Evolutionary conservation across 371 early-diverging fungal species (phyloP), one percentile per base, ranked within the genome.

Genomic region (Rhizopus sp.): DNA sequence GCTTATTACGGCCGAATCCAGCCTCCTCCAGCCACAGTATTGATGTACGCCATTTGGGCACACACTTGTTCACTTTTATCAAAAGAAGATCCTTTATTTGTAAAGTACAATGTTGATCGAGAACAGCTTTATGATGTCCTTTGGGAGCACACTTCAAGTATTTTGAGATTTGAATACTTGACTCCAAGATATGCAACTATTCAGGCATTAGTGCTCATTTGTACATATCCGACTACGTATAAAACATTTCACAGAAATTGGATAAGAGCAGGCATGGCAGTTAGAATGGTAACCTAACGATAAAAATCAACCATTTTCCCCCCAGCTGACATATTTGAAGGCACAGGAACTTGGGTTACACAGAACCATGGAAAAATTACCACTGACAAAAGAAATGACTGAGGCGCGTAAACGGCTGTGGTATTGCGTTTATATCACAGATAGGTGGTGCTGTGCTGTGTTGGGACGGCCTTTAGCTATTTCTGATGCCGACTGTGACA

Each of bases 391-490:
- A 12, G 51, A 59, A 29, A 41, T 56, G 48, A 52, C 62, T 9
- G 74, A 78, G 45, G 53, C 60, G 17, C 63, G 69, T 7, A 70
- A 70, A 40, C 56, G 76, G 13, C 42, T 78, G 9, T 78, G 76
- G 76, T 78, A 68, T 38, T 65, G 67, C 35, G 69, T 71, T 7
- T 78, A 73, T 55, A 52, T 64, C 5, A 66, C 69, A 3, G 79
- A 75, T 57, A 50, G 79, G 47, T 75, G 80, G 80, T 63, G 64
- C 9, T 73, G 73, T 49, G 72, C 80, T 35, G 63, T 64, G 0
- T 70, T 79, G 72, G 75, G 75, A 13, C 52, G 80, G 42, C 80
- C 80, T 4, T 48, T 79, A 35, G 75, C 75, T 3, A 74, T 79
- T 61, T 56, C 73, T 7, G 80, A 79, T 50, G 63, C 75, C 3